A percentile compares a stretch with the other conserved stretches of the same genome.
Evolutionary conservation across 139 green algal species (phyloP).

Genomic region (Closterium sp.): DNA sequence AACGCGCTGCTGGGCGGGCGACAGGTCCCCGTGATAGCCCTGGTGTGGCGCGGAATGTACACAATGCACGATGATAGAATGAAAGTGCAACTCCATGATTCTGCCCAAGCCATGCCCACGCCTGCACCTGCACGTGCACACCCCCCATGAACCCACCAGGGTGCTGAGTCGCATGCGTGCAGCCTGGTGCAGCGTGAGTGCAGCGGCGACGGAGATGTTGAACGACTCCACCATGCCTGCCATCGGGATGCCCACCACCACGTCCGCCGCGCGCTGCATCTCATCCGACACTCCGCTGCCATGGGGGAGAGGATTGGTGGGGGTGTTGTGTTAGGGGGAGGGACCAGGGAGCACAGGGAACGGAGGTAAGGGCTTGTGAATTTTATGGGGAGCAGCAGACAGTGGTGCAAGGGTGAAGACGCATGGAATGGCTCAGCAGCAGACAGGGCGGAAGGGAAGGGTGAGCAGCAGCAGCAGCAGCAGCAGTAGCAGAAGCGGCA

Average conservation of each 20-base stretch:
- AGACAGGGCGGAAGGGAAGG: neutral
- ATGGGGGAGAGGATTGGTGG: too few relatives aligned
- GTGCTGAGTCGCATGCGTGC: conserved; percentile 17
- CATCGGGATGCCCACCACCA: conserved; percentile 53
- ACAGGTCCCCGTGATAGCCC: conserved; percentile 51
- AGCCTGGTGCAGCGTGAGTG: conserved; percentile 55
- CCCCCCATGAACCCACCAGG: conserved; percentile 15
- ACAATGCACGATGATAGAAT: too few relatives aligned
- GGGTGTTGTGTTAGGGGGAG: too few relatives aligned
- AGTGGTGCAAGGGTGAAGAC: too few relatives aligned
- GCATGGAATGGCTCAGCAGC: neutral
- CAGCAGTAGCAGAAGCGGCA: neutral
- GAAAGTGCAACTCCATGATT: neutral
- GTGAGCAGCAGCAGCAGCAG: neutral
- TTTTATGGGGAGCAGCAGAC: too few relatives aligned
- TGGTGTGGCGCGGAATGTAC: neutral
- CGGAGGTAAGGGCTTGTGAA: too few relatives aligned
- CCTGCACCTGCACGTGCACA: neutral
- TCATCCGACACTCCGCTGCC: conserved; percentile 47
- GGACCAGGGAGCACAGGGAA: too few relatives aligned
- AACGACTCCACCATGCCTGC: conserved; percentile 56
- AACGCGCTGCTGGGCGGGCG: conserved; percentile 34
- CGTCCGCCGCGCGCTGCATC: conserved; percentile 37
- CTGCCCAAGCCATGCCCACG: neutral
- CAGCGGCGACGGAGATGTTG: conserved; percentile 58